Conservation (phyloP, 768 basidiomycete species). For the Clavulina sp. region DNA sequence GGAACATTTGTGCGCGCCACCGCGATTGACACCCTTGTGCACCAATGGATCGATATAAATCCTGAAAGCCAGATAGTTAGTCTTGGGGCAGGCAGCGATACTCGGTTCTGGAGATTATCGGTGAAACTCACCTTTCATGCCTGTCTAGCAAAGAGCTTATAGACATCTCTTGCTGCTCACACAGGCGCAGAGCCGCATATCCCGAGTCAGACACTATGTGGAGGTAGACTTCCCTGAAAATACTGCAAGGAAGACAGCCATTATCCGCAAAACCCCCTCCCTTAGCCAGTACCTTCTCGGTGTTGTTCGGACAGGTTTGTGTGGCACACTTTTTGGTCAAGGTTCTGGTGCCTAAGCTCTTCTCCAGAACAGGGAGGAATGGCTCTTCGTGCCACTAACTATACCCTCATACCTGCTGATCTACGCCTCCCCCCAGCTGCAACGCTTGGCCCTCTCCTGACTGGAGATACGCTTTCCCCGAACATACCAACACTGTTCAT, state of each 20-base stretch:
- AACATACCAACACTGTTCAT: slow-evolving; percentile 61
- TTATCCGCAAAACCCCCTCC: slow-evolving; percentile 49
- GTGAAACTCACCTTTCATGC: slow-evolving; percentile 32
- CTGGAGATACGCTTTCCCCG: slow-evolving; percentile 11
- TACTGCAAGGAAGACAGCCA: slow-evolving; percentile 67
- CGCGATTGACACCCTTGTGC: slow-evolving; percentile 61
- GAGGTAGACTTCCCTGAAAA: slow-evolving; percentile 87
- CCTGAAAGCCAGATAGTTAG: slow-evolving; percentile 69
- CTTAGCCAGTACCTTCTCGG: slow-evolving; percentile 15
- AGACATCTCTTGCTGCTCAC: too few relatives aligned
- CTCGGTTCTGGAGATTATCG: slow-evolving; percentile 79
- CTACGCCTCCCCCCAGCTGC: slow-evolving; percentile 41
- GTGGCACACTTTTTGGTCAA: background rate
- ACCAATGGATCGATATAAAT: slow-evolving; percentile 39
- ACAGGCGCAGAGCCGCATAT: slow-evolving; percentile 19
- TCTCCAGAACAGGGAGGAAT: slow-evolving; percentile 42
- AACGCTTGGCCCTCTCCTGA: slow-evolving; percentile 27
- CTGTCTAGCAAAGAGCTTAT: background rate
- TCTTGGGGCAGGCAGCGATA: slow-evolving; percentile 89
- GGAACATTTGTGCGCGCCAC: slow-evolving; percentile 78
- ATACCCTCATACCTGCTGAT: slow-evolving; percentile 63
- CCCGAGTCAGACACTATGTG: slow-evolving; percentile 34
- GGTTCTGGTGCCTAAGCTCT: background rate
- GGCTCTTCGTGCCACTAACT: slow-evolving; percentile 34
- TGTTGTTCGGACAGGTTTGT: background rate